Conservation (phyloP, 1,139 yeast species). For the Spathaspora sp. region DNA sequence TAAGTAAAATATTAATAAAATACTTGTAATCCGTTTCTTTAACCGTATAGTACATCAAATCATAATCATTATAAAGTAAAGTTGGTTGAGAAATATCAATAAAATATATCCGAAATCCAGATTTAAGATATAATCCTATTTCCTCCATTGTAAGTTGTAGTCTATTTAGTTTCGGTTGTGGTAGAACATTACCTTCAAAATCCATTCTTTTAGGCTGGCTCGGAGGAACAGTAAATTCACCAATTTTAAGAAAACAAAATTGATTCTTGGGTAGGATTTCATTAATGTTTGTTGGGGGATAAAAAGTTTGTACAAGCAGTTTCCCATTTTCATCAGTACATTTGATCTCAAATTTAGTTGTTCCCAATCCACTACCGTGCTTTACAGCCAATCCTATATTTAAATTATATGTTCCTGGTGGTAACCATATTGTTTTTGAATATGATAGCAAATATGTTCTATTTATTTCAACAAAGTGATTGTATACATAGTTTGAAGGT, state of each 20-base stretch:
- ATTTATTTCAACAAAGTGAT: conserved; percentile 47
- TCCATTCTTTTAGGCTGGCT: conserved; percentile 2
- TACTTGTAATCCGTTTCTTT: conserved; percentile 42
- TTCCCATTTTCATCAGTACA: conserved; percentile 24
- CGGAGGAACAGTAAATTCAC: conserved; percentile 38
- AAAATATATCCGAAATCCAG: conserved; percentile 58
- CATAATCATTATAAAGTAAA: conserved; percentile 43
- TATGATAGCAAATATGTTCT: conserved; percentile 51
- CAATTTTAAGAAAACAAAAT: conserved; percentile 53
- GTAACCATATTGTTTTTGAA: conserved; percentile 45
- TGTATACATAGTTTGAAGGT: conserved; percentile 45
- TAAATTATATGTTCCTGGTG: conserved; percentile 52
- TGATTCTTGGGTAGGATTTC: conserved; percentile 56
- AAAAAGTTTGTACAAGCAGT: conserved; percentile 36
- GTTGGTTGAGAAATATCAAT: conserved; percentile 53
- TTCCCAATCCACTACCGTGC: conserved; percentile 57
- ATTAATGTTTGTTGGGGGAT: conserved; percentile 57
- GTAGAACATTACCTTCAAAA: conserved; percentile 8
- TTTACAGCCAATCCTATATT: conserved; percentile 54
- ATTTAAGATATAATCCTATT: conserved; percentile 53
- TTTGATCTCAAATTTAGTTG: conserved; percentile 53
- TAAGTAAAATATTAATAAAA: conserved; percentile 44
- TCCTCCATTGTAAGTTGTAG: conserved; percentile 58
- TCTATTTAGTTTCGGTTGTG: conserved; percentile 29
- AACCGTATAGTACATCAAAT: conserved; percentile 41